Conservation (phyloP, 129 eudicot genomes). For the Flaveria linearis region DNA sequence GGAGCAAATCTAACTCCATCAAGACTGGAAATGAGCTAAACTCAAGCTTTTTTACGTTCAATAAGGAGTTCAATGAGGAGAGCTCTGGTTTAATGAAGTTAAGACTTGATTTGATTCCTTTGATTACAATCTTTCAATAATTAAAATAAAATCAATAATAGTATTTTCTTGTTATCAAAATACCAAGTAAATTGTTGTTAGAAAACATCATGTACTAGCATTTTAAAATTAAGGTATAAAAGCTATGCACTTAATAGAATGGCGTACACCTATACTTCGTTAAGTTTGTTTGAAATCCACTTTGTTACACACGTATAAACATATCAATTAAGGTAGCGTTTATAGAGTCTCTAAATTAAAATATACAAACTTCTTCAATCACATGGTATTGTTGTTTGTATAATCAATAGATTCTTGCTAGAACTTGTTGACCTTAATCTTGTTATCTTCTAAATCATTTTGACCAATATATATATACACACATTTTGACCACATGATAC, state of each 20-base stretch:
- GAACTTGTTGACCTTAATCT: conserved; percentile 32
- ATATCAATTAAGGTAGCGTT: no score
- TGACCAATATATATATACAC: conserved; percentile 13
- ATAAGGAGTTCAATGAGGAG: no score
- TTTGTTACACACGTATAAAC: no score
- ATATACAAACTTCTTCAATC: conserved; percentile 14
- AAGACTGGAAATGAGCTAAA: no score
- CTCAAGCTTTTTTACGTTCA: no score
- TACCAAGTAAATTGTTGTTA: not conserved
- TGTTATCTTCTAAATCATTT: conserved; percentile 16
- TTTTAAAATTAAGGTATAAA: not conserved
- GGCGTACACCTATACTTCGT: no score
- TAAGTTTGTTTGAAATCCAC: no score
- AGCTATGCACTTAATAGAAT: not conserved
- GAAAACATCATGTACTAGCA: not conserved
- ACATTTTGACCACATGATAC: conserved; percentile 6
- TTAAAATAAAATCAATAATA: no score
- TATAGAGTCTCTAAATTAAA: not conserved
- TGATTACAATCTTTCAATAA: no score
- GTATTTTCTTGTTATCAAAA: not conserved
- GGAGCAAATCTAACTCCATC: no score
- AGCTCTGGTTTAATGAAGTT: no score
- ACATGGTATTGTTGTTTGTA: conserved; percentile 26
- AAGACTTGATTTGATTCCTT: no score
- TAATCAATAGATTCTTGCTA: conserved; percentile 21